Percentiles rank a stretch among this genome's conserved stretches.
Conservation (phyloP, 331 rosid species). For the Quercus lobata region DNA sequence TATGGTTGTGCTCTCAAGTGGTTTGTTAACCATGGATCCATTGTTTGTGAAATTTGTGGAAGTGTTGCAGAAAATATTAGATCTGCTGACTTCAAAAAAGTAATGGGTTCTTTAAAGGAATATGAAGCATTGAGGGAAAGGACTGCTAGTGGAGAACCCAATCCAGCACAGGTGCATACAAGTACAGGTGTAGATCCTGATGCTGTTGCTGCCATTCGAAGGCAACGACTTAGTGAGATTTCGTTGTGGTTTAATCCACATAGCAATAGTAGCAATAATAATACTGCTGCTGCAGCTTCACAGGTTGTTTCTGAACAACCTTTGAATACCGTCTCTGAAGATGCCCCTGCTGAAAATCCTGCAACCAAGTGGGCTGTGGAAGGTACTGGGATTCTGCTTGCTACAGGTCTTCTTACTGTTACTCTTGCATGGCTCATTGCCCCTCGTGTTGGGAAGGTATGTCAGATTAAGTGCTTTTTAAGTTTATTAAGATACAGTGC, state of each 20-base stretch:
- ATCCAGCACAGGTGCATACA: slow-evolving; percentile 41
- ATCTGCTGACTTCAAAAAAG: slow-evolving; percentile 65
- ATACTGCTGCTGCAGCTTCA: slow-evolving; percentile 45
- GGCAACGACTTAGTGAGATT: slow-evolving; percentile 90
- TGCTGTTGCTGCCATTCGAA: slow-evolving; percentile 90
- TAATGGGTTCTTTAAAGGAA: slow-evolving; percentile 71
- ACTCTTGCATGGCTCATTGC: slow-evolving; percentile 94
- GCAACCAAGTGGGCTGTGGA: slow-evolving; percentile 94
- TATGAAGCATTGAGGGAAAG: slow-evolving; percentile 85
- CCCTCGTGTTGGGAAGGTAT: slow-evolving; percentile 95
- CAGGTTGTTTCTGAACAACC: slow-evolving; percentile 66
- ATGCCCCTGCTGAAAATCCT: slow-evolving; percentile 54
- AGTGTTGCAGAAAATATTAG: slow-evolving; percentile 66
- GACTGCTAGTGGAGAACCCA: slow-evolving; percentile 69
- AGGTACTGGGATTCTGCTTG: slow-evolving; percentile 90
- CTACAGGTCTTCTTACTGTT: slow-evolving; percentile 92
- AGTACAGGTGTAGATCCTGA: slow-evolving; percentile 74
- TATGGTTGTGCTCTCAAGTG: slow-evolving; percentile 96
- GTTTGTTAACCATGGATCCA: slow-evolving; percentile 96
- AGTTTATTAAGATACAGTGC: background rate
- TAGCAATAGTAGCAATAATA: slow-evolving; percentile 33
- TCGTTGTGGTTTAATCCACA: slow-evolving; percentile 86
- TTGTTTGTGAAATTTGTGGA: slow-evolving; percentile 92
- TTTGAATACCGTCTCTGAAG: slow-evolving; percentile 45
- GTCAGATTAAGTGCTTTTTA: slow-evolving; percentile 16